Evolutionary conservation across 169 alveolate species (phyloP).

Genomic region (Cryptosporidium meleagridis): DNA sequence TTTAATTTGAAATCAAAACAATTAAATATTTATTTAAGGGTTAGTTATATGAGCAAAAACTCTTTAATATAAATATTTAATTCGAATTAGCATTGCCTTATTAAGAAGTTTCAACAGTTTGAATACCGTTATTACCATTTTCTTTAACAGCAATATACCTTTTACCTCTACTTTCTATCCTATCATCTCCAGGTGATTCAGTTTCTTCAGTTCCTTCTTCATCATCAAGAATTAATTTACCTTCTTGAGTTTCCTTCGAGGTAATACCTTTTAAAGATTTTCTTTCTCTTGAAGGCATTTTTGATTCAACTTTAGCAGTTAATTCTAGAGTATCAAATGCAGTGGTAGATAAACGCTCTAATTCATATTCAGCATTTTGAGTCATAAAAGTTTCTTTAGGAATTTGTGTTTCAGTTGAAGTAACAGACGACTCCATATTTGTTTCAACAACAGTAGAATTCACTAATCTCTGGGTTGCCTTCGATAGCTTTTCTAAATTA

Average conservation of each 20-base stretch:
- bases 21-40: no score
- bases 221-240: background rate
- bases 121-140: background rate
- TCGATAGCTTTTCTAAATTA: conserved; percentile 36
- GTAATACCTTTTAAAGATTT: background rate
- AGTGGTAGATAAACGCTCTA: background rate
- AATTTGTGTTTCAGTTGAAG: conserved; percentile 17
- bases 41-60: background rate
- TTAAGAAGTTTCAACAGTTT: background rate
- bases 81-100: background rate
- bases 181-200: background rate
- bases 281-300: background rate
- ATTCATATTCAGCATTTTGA: background rate
- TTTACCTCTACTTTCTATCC: background rate
- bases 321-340: background rate
- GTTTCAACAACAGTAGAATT: conserved; percentile 52
- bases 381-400: background rate
- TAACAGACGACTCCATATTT: background rate
- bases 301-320: background rate
- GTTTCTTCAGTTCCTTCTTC: background rate
- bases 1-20: background rate
- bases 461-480: conserved; percentile 56
- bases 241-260: background rate
- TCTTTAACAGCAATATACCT: background rate
- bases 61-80: no score